Evolutionary conservation across 495 filamentous ascomycete species (phyloP).

Genomic region (Penicillium bovifimosum): DNA sequence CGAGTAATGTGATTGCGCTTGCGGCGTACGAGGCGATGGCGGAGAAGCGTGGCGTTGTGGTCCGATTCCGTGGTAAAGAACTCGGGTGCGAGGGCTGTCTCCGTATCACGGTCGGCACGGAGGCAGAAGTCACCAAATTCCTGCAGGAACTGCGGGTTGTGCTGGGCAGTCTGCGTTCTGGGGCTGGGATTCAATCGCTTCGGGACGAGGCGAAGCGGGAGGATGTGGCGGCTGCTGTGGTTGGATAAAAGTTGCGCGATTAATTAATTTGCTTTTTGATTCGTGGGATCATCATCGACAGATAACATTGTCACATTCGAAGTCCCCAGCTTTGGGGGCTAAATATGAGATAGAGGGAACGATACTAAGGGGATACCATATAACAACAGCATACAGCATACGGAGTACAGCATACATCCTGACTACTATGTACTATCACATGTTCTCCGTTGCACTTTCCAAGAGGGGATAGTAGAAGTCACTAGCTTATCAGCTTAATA

Average conservation of each 20-base stretch:
- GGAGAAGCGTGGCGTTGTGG: constrained; percentile 83
- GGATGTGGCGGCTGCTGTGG: constrained; percentile 14
- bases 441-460: too few species aligned
- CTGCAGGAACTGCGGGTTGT: constrained; percentile 60
- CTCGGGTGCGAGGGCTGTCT: constrained; percentile 82
- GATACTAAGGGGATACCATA: too few species aligned
- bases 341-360: not conserved
- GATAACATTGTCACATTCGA: not conserved
- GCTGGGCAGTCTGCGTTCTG: constrained; percentile 43
- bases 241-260: constrained; percentile 3
- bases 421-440: too few species aligned
- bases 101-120: constrained; percentile 88
- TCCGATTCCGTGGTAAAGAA: constrained; percentile 90
- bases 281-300: not conserved
- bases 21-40: constrained; percentile 78
- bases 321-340: not conserved
- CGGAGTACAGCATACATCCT: too few species aligned
- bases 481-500: too few species aligned
- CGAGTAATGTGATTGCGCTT: constrained; percentile 72
- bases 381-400: not conserved
- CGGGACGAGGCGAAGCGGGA: constrained; percentile 24
- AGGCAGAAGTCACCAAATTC: constrained; percentile 73
- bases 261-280: not conserved
- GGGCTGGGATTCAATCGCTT: constrained; percentile 22
- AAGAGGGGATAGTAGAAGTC: too few species aligned